Evolutionary conservation across 2,329 filamentous ascomycete species (phyloP), one percentile per base, ranked within the genome.

Genomic region (Sarocladium oryzae): DNA sequence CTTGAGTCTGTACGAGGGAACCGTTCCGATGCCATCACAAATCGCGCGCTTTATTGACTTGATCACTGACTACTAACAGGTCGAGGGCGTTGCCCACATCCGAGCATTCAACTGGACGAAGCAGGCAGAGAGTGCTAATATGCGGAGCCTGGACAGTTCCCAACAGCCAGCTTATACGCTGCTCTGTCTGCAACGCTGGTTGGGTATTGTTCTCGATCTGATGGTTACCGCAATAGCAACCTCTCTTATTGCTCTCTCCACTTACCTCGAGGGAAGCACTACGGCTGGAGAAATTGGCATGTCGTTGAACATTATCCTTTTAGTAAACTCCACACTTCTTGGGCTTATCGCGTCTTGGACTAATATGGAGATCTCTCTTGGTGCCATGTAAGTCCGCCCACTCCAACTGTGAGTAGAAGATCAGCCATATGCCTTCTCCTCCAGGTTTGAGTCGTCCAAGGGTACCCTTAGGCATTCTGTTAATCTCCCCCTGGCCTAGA

Each of bases 141-240:
- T 73, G 15, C 52, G 58, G 2, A 63, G 75, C 0, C 60, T 82
- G 2, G 73, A 62, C n/a, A 20, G 53, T 5, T 56, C 60, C 0
- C 54, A 57, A 13, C 43, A 52, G 2, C 60, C 60, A 3, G 51
- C 51, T 2, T 61, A 77, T 53, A 62, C 74, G 9, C 64, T 76
- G n/a, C 69, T 66, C 45, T 68, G 69, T 24, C 66, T 76, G 4
- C 74, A 77, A 54, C 63, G 70, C 35, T 78, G 75, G 74, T 63
- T 77, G 1, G 69, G 62, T 1, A 57, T 77, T 1, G 71, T 74
- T 1, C 57, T 78, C 4, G 71, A 77, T 51, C 57, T 77, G 8
- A 63, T 76, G 4, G 58, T 61, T 10, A 53, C 49, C 5, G 57
- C 51, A 3, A 64, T 77, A 28, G 71, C 73, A 0, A 38, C 57